phyloP scores from a whole-genome alignment of 352 stramenopile species.

The Phytophthora foliorum region DNA sequence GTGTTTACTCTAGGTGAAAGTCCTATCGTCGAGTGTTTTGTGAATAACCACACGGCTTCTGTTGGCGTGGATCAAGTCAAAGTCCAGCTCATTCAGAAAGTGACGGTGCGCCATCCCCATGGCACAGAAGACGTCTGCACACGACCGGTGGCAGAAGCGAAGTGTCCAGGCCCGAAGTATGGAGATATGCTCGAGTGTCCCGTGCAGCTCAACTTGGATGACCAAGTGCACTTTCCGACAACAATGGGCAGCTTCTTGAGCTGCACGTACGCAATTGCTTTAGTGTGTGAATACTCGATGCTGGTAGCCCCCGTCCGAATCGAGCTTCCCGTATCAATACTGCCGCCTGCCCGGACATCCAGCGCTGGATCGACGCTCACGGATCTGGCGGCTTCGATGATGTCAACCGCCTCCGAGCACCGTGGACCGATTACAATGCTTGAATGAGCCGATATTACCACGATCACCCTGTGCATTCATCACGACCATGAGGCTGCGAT shows the following conservation, averaged over 20 bases:
- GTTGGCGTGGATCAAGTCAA: conserved; percentile 59
- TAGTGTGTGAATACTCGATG: conserved; percentile 67
- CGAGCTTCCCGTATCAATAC: conserved; percentile 51
- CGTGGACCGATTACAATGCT: conserved; percentile 29
- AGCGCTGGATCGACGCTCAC: conserved; percentile 32
- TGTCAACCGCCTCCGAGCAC: conserved; percentile 24
- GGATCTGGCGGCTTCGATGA: conserved; percentile 34
- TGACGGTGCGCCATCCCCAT: conserved; percentile 54
- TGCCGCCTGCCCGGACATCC: conserved; percentile 29
- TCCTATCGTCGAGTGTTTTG: conserved; percentile 71
- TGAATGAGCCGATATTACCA: conserved; percentile 15
- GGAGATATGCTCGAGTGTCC: conserved; percentile 70
- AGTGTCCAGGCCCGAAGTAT: conserved; percentile 55
- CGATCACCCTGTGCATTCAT: conserved; percentile 6
- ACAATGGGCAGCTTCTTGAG: conserved; percentile 63
- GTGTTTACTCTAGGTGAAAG: conserved; percentile 66
- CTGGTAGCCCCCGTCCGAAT: conserved; percentile 37
- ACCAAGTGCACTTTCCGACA: conserved; percentile 66
- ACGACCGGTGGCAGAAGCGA: conserved; percentile 59
- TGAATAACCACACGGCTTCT: conserved; percentile 77
- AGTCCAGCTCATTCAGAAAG: conserved; percentile 69
- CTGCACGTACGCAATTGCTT: conserved; percentile 67
- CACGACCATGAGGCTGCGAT: conserved; percentile 1
- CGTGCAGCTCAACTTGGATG: conserved; percentile 62
- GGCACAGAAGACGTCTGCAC: conserved; percentile 50